A percentile compares a stretch with the other conserved stretches of the same genome.
Conservation (phyloP, 192 early-diverging fungal genomes). For the Polychytrium aggregatum region DNA sequence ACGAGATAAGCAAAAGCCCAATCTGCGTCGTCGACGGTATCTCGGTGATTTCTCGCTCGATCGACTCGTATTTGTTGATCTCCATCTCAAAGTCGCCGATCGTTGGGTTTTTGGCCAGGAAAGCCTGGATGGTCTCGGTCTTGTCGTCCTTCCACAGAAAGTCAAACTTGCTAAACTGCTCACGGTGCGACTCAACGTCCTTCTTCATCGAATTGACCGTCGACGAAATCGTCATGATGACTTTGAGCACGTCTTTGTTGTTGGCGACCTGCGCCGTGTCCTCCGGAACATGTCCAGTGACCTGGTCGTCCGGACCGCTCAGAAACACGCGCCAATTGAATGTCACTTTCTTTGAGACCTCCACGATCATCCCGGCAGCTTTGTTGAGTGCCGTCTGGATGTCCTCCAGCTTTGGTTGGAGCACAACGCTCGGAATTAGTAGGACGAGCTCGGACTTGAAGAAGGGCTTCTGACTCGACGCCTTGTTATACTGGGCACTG, state of each 20-base stretch:
- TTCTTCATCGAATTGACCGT: slow-evolving; percentile 56
- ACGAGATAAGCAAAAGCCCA: slow-evolving; percentile 44
- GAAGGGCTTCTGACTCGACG: slow-evolving; percentile 39
- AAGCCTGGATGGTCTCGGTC: slow-evolving; percentile 45
- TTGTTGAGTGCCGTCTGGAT: slow-evolving; percentile 48
- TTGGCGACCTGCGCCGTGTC: slow-evolving; percentile 54
- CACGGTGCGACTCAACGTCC: slow-evolving; percentile 46
- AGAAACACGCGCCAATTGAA: slow-evolving; percentile 43
- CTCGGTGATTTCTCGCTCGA: slow-evolving; percentile 47
- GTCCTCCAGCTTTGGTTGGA: slow-evolving; percentile 54
- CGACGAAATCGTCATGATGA: slow-evolving; percentile 36
- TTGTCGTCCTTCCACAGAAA: slow-evolving; percentile 61
- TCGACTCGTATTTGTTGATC: slow-evolving; percentile 50
- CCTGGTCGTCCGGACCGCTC: slow-evolving; percentile 27
- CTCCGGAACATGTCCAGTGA: slow-evolving; percentile 33
- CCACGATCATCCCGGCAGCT: slow-evolving; percentile 41
- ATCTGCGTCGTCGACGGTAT: slow-evolving; percentile 47
- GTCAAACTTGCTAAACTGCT: slow-evolving; percentile 53
- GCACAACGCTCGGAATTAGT: slow-evolving; percentile 47
- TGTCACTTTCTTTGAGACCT: slow-evolving; percentile 44
- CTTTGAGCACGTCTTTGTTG: slow-evolving; percentile 55
- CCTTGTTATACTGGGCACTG: slow-evolving; percentile 44
- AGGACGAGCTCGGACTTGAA: slow-evolving; percentile 49
- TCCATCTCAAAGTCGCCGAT: slow-evolving; percentile 52
- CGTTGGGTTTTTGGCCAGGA: slow-evolving; percentile 41